Evolutionary conservation across 2,329 filamentous ascomycete species (phyloP).

Genomic region (Talaromyces amestolkiae): DNA sequence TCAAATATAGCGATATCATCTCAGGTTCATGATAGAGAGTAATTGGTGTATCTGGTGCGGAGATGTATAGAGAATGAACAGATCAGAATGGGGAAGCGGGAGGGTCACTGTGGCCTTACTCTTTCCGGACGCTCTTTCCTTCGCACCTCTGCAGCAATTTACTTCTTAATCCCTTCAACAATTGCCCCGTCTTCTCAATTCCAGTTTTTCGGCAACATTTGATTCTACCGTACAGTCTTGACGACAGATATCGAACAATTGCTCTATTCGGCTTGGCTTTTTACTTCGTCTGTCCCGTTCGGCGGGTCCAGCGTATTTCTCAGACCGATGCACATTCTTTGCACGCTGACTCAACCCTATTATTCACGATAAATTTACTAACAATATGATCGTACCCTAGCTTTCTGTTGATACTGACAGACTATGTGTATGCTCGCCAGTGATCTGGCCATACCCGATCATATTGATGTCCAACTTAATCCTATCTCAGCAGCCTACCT

Average conservation of each 20-base stretch:
- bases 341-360: too few relatives aligned
- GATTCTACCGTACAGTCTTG: neutral
- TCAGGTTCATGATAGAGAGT: neutral
- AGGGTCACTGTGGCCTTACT: conserved; percentile 8
- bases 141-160: neutral
- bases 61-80: neutral
- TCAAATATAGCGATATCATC: neutral
- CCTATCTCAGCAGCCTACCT: neutral
- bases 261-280: conserved; percentile 6
- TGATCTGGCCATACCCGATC: neutral
- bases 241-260: conserved; percentile 6
- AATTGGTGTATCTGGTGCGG: neutral
- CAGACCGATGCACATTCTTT: conserved; percentile 27
- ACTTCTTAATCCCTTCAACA: neutral
- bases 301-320: conserved; percentile 32
- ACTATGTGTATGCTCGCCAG: neutral
- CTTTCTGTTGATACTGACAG: neutral
- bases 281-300: neutral
- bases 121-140: conserved; percentile 6
- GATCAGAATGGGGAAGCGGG: conserved; percentile 7
- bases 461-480: too few relatives aligned
- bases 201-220: neutral
- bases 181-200: neutral
- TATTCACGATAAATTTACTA: neutral
- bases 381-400: neutral